These are phyloP conservation scores for Cicer cuneatum DNA, from an alignment of 306 rosid genomes.

Conservation along the genomic window DNA sequence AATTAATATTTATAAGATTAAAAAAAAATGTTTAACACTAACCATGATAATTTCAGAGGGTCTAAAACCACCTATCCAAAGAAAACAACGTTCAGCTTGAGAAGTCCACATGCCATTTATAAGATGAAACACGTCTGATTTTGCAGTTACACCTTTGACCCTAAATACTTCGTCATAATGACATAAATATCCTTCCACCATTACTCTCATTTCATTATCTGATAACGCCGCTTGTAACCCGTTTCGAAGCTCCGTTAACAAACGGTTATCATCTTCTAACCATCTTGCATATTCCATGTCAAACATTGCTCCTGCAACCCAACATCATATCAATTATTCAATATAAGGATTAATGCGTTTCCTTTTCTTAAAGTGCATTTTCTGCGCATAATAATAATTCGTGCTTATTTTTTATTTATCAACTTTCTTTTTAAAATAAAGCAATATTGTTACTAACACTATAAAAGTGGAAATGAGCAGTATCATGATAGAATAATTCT, in stretches of 20 bases:
- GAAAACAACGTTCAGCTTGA: constrained; percentile 92
- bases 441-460: neutral
- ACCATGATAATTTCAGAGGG: constrained; percentile 93
- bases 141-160: constrained; percentile 71
- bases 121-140: constrained; percentile 87
- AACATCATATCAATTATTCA: no score
- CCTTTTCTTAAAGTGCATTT: constrained; percentile 33
- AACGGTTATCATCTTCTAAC: constrained; percentile 86
- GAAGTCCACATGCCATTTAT: constrained; percentile 81
- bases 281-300: constrained; percentile 91
- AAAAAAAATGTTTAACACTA: neutral
- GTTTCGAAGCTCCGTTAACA: constrained; percentile 66
- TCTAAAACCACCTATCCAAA: constrained; percentile 90
- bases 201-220: constrained; percentile 66
- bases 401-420: neutral
- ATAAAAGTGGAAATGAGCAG: constrained; percentile 31
- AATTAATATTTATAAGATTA: no score
- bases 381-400: neutral
- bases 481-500: constrained; percentile 46
- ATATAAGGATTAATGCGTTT: no score
- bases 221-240: constrained; percentile 66
- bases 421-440: neutral
- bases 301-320: constrained; percentile 62
- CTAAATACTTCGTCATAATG: constrained; percentile 84
- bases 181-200: constrained; percentile 68